Conservation (phyloP, 352 stramenopile species). For the Nothophytophthora sp. region DNA sequence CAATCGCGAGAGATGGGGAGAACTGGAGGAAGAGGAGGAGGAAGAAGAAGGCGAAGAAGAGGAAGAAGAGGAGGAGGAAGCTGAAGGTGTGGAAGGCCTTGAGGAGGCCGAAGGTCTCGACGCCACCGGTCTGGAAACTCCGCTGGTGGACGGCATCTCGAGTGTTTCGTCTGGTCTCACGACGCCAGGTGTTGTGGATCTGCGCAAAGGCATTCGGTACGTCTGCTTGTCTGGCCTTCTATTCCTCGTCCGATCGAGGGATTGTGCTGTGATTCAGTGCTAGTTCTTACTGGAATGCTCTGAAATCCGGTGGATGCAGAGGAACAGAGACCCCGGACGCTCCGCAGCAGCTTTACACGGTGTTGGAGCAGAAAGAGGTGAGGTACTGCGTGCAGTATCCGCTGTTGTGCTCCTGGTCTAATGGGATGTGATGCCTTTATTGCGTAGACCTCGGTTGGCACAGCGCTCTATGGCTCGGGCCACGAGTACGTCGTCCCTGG, state of each 20-base stretch:
- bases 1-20: conserved; percentile 69
- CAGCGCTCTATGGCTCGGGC: conserved; percentile 72
- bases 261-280: too few relatives aligned
- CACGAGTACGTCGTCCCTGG: conserved; percentile 74
- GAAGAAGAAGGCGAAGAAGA: conserved; percentile 47
- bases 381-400: conserved; percentile 1
- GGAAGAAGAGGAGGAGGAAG: conserved; percentile 50
- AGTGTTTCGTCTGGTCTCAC: conserved; percentile 73
- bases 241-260: too few relatives aligned
- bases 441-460: conserved; percentile 63
- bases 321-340: conserved; percentile 60
- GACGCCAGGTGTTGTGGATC: conserved; percentile 70
- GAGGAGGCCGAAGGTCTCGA: conserved; percentile 37
- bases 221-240: too few relatives aligned
- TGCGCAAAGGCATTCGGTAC: conserved; percentile 76
- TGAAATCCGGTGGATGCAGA: conserved; percentile 18
- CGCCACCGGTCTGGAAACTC: conserved; percentile 58
- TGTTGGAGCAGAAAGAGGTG: conserved; percentile 78
- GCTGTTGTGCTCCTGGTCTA: not conserved
- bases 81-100: conserved; percentile 28
- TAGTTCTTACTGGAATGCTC: conserved; percentile 5
- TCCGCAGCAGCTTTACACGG: conserved; percentile 76
- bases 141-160: conserved; percentile 60
- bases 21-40: conserved; percentile 59
- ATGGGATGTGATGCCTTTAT: conserved; percentile 1